Conservation (phyloP, 2,329 filamentous ascomycete genomes). For the Talaromyces sp. region DNA sequence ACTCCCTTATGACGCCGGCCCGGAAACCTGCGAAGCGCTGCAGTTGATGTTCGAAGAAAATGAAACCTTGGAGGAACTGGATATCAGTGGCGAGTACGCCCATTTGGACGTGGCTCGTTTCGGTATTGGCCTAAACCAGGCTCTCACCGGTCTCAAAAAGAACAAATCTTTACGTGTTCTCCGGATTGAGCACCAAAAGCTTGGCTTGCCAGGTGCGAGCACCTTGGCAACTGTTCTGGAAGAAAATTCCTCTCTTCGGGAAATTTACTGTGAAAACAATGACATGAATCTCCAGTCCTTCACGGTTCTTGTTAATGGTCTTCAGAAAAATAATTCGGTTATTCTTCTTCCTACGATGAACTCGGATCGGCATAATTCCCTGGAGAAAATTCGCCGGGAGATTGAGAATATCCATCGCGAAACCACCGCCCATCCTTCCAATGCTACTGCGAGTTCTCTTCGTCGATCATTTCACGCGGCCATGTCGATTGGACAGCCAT, state of each 20-base stretch:
- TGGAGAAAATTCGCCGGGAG: constrained; percentile 55
- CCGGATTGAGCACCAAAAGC: constrained; percentile 62
- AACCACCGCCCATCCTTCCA: constrained; percentile 17
- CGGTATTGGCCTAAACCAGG: constrained; percentile 62
- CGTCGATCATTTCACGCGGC: constrained; percentile 40
- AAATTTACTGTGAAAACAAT: constrained; percentile 68
- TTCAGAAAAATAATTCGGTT: constrained; percentile 61
- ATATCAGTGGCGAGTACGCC: constrained; percentile 67
- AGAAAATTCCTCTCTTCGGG: constrained; percentile 56
- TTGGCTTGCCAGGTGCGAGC: constrained; percentile 64
- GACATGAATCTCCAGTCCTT: constrained; percentile 66
- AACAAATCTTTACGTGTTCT: constrained; percentile 59
- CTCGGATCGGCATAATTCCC: constrained; percentile 55
- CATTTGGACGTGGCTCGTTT: constrained; percentile 65
- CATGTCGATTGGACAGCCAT: constrained; percentile 26
- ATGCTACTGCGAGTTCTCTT: constrained; percentile 33
- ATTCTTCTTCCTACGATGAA: constrained; percentile 60
- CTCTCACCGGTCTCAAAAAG: constrained; percentile 58
- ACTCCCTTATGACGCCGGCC: constrained; percentile 62
- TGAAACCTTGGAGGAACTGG: constrained; percentile 58
- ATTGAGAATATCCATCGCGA: constrained; percentile 48
- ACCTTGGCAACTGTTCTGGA: constrained; percentile 64
- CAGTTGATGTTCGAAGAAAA: constrained; percentile 63
- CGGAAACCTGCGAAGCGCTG: constrained; percentile 60
- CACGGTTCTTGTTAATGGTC: constrained; percentile 61